Conservation (phyloP, 2,329 filamentous ascomycete species). For the Microdochium paspali region DNA sequence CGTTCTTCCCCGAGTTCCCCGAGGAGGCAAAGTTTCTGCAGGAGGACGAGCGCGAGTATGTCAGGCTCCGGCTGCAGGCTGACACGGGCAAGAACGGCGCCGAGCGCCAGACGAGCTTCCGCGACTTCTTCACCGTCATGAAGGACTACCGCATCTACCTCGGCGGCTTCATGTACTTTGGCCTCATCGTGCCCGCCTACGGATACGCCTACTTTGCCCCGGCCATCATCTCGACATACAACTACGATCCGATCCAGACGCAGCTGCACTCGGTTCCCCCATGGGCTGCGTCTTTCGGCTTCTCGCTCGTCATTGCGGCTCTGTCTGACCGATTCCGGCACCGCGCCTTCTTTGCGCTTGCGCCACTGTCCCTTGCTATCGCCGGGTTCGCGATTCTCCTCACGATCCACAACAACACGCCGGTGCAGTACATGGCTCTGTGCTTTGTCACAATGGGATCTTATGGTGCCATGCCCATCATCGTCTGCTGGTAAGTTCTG, state of each 20-base stretch:
- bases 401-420: conserved; percentile 55
- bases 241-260: conserved; percentile 48
- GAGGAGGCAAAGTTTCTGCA: conserved; percentile 65
- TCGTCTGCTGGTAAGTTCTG: conserved; percentile 55
- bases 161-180: conserved; percentile 74
- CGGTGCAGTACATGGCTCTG: conserved; percentile 67
- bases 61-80: conserved; percentile 55
- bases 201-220: conserved; percentile 72
- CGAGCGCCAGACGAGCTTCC: conserved; percentile 48
- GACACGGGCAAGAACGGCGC: conserved; percentile 61
- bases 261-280: conserved; percentile 50
- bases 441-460: conserved; percentile 74
- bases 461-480: conserved; percentile 84
- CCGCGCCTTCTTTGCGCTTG: conserved; percentile 63
- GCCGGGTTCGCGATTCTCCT: conserved; percentile 69
- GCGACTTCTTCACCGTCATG: conserved; percentile 54
- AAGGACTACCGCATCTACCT: conserved; percentile 67
- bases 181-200: conserved; percentile 68
- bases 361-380: conserved; percentile 60
- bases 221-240: conserved; percentile 58
- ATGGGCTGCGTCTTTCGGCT: conserved; percentile 62
- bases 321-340: conserved; percentile 64
- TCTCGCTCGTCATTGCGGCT: conserved; percentile 66
- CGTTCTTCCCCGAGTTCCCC: conserved; percentile 64
- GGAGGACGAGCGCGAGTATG: conserved; percentile 57